Evolutionary conservation across 306 rosid genomes (phyloP), one percentile per base, ranked within the genome.

Genomic region (Cucumis melo): DNA sequence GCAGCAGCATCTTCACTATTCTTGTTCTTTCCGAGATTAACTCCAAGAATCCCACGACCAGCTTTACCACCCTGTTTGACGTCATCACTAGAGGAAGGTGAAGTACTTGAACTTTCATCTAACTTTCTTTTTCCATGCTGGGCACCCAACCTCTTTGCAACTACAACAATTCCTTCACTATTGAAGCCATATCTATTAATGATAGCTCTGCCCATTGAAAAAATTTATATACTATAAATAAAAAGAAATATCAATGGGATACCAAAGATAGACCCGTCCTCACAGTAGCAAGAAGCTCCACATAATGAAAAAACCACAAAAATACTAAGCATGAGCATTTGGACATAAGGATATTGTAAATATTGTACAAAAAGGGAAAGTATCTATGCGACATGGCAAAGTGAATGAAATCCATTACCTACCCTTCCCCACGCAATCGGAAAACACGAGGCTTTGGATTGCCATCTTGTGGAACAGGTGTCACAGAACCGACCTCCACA

Each of bases 31-130:
- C 98, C 98, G 76, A 93, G 92, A 90, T 93, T 93, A 78, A 93
- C 98, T 16, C 98, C 98, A 80, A 93, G 92, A 80, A 93, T 90
- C 44, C 98, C 98, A 74, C 97, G 98, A 44, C 98, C 98, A 78
- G 98, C 97, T 84, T 93, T 93, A 76, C 98, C 98, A 73, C 97
- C 96, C 9, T 85, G 87, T 78, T 85, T 90, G 81, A 82, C 87
- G 71, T 93, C 98, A 75, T 88, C 88, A 80, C 77, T 84, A 9
- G 91, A 65, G 75, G 93, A 85, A 73, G 87, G 55, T 76, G 93
- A 74, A 81, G 84, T 39, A 41, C 85, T 87, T 21, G 92, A 85
- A 64, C 96, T 90, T 86, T 93, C 98, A 85, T 90, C 94, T 80
- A 93, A 80, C 84, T 88, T 93, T 86, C 98, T 93, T 86, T 91